Evolutionary conservation across 2,329 filamentous ascomycete genomes (phyloP), one percentile per base, ranked within the genome.

Genomic region (Fusarium algeriense): DNA sequence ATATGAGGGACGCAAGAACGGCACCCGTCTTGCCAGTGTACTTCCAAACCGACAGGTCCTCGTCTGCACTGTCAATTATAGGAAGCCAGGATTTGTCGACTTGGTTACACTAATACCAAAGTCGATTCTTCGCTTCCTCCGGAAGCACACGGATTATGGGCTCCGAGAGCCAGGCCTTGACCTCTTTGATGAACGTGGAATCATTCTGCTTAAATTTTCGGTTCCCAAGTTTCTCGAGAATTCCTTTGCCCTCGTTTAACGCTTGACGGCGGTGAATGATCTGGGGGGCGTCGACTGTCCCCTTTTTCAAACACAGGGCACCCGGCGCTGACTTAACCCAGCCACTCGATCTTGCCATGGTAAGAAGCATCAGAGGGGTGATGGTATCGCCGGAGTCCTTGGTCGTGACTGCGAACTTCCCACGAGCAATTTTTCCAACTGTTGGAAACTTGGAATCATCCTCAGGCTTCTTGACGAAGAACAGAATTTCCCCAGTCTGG

Each of bases 1-100:
- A 43, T 2, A 59, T 11, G 9, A 62, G 30, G 10, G 43, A 41
- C 6, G 59, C 53, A 23, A 59, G 19, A 19, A 30, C 30, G 23
- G 14, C 53, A 15, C 32, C 54, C 8, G 28, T 30, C 14, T 59
- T 43, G 4, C 53, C 43, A 14, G n/a, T 38, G 35, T 23, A 59
- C 4, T 48, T 59, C 35, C 55, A 62, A 12, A 30, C 20, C 6
- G 10, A 17, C 2, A 59, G 3, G 14, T 62, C 43, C 11, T 40
- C 32, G 13, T 43, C 59, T 12, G 53, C 43, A 8, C 15, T 17
- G 8, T 40, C 32, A 12, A 59, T 59, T 17, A n/a, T 30, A 4
- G 53, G 53, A 30, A 62, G 15, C 59, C 43, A 59, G 7, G n/a
- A 15, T 17, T 64, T 28, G n/a, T 35, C 55, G 60, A 65, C n/a